Evolutionary conservation across 2,329 filamentous ascomycete species (phyloP), one percentile per base, ranked within the genome.

Genomic region (Penicillium sp.): DNA sequence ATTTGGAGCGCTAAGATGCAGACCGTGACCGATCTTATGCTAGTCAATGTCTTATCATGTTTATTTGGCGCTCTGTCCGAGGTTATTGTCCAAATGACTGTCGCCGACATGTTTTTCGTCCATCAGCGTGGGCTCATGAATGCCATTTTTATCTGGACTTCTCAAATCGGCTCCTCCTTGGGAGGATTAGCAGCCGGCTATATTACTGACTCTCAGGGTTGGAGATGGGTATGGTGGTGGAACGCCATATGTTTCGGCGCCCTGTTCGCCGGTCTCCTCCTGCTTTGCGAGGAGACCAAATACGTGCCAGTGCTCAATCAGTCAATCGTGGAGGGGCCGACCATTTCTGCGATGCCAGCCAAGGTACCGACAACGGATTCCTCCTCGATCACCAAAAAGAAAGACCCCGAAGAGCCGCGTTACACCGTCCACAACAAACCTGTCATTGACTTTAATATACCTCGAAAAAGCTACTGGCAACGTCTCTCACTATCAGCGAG

Each of bases 1-100:
- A 61, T 75, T 21, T 81, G 78, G 78, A 68, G 68, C 3, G 80
- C 80, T 0, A 71, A 68, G 21, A 74, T 77, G 43, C 60, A 73
- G 30, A 79, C 66, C 0, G 67, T 68, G 1, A 72, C 64, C 0
- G 80, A 83, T 43, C 64, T 79, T 47, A 74, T 78, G 63, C 62
- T 71, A 0, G 69, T 73, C 35, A 79, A 81, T 60, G 60, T 76
- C 0, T 47, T 81, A 16, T 66, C 66, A 16, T 75, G 79, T 38
- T 66, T 78, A 21, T 63, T 73, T 4, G 79, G 78, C 2, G 74
- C 76, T 5, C 58, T 79, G 0, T 67, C 67, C 33, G 78, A 81
- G 62, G 68, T 69, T 0, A 66, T 80, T 28, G 72, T 79, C 0
- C 76, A 79, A 54, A 76, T 79, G 66, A 79, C 77, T 2, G 18